These are phyloP conservation scores for Ceratobasidium sp. DNA, from an alignment of 1,284 basidiomycete species.

Conservation along the genomic window DNA sequence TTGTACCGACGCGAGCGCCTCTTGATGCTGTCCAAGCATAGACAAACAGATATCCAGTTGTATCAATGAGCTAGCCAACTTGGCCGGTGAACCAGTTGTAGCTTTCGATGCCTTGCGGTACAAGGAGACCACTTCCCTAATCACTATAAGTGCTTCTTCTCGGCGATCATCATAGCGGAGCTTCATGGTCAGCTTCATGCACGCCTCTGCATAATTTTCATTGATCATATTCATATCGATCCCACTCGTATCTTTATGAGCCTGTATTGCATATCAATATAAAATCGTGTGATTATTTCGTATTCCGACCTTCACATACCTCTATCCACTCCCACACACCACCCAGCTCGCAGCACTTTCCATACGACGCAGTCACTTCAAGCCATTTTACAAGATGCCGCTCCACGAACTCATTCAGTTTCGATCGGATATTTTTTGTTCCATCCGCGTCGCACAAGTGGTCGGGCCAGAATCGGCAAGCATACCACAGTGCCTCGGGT, in stretches of 20 bases:
- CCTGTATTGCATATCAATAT: too few species aligned
- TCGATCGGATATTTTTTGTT: neutral
- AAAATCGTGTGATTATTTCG: neutral
- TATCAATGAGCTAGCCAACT: too few species aligned
- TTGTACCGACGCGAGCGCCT: neutral
- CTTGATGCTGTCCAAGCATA: neutral
- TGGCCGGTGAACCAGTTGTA: neutral
- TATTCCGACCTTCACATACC: neutral
- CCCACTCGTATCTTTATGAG: neutral
- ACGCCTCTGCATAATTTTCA: neutral
- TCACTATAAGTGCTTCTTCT: neutral
- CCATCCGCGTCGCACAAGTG: neutral
- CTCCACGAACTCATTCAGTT: neutral
- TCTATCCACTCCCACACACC: neutral
- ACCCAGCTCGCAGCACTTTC: neutral
- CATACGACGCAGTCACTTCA: neutral
- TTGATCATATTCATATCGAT: neutral
- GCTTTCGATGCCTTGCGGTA: neutral
- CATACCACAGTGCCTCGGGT: conserved; percentile 5
- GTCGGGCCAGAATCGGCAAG: conserved; percentile 16
- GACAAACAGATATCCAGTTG: too few species aligned
- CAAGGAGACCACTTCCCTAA: neutral
- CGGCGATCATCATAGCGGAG: neutral
- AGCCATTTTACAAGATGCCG: neutral
- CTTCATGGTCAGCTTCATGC: neutral